Evolutionary conservation across 2,329 filamentous ascomycete genomes (phyloP).

Genomic region (Penicillium sp.): DNA sequence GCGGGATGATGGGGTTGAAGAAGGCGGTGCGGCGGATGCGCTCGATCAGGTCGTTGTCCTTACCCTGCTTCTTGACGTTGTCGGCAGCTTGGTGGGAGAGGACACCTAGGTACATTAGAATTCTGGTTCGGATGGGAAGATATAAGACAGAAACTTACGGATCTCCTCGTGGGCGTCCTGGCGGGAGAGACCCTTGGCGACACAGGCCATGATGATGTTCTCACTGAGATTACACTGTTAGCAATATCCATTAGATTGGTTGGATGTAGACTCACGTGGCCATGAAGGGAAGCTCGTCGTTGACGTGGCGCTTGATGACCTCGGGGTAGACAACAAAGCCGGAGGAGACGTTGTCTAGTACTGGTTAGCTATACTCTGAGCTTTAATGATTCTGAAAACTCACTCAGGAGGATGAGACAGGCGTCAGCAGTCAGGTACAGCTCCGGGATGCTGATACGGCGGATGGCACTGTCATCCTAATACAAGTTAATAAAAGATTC

Average conservation of each 20-base stretch:
- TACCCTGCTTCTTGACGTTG: slow-evolving; percentile 70
- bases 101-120: slow-evolving; percentile 47
- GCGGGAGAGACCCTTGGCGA: slow-evolving; percentile 66
- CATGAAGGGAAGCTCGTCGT: slow-evolving; percentile 85
- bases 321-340: slow-evolving; percentile 78
- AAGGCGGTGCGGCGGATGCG: slow-evolving; percentile 71
- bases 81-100: slow-evolving; percentile 72
- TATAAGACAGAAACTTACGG: slow-evolving; percentile 42
- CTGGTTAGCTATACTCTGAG: slow-evolving; percentile 1
- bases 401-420: slow-evolving; percentile 43
- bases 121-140: background rate
- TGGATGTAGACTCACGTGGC: slow-evolving; percentile 54
- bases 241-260: background rate
- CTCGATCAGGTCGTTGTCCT: slow-evolving; percentile 77
- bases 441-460: slow-evolving; percentile 60
- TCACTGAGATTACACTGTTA: slow-evolving; percentile 30
- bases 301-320: slow-evolving; percentile 65
- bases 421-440: slow-evolving; percentile 68
- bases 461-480: slow-evolving; percentile 69
- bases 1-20: slow-evolving; percentile 68
- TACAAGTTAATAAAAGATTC: slow-evolving; percentile 13
- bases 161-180: slow-evolving; percentile 89
- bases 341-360: slow-evolving; percentile 64
- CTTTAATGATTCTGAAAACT: slow-evolving; percentile 7
- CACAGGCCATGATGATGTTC: slow-evolving; percentile 73